Percentiles rank a stretch among this genome's conserved stretches.
These are phyloP conservation scores for Myxozyma geophila DNA, from an alignment of 805 yeast genomes.

Conservation along the genomic window DNA sequence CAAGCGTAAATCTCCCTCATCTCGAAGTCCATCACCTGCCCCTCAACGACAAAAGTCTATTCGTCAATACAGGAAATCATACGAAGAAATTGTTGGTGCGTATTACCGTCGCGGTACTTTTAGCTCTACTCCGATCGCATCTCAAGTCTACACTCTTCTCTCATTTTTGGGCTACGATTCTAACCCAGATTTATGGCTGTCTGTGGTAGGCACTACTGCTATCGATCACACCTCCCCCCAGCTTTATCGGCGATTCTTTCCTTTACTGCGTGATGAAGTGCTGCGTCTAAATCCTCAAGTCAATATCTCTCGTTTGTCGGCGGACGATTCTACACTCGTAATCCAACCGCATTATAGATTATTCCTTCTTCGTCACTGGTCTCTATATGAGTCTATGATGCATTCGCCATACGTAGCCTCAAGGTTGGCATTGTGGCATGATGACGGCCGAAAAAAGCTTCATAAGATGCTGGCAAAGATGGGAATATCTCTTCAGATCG, in stretches of 20 bases:
- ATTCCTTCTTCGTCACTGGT: constrained; percentile 89
- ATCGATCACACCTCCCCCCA: constrained; percentile 70
- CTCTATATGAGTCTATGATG: constrained; percentile 84
- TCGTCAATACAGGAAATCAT: constrained; percentile 49
- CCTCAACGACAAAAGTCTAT: constrained; percentile 42
- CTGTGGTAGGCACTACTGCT: constrained; percentile 87
- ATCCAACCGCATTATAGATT: constrained; percentile 84
- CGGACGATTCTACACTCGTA: constrained; percentile 51
- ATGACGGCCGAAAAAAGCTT: constrained; percentile 81
- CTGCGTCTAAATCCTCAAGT: constrained; percentile 60
- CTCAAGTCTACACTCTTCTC: constrained; percentile 78
- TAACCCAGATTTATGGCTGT: constrained; percentile 74
- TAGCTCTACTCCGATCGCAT: constrained; percentile 70
- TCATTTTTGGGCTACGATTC: constrained; percentile 83
- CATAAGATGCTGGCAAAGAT: constrained; percentile 93
- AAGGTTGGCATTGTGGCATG: constrained; percentile 85
- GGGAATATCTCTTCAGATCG: constrained; percentile 90
- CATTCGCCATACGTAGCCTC: constrained; percentile 93
- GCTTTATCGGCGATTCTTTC: constrained; percentile 72
- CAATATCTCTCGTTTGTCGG: constrained; percentile 16
- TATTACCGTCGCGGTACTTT: constrained; percentile 88
- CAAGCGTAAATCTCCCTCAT: constrained; percentile 44
- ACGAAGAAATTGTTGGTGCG: constrained; percentile 62
- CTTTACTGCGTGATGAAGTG: constrained; percentile 82
- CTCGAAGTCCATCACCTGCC: constrained; percentile 33